phyloP scores from a whole-genome alignment of 345 rosid genomes.

The Citrus maxima region DNA sequence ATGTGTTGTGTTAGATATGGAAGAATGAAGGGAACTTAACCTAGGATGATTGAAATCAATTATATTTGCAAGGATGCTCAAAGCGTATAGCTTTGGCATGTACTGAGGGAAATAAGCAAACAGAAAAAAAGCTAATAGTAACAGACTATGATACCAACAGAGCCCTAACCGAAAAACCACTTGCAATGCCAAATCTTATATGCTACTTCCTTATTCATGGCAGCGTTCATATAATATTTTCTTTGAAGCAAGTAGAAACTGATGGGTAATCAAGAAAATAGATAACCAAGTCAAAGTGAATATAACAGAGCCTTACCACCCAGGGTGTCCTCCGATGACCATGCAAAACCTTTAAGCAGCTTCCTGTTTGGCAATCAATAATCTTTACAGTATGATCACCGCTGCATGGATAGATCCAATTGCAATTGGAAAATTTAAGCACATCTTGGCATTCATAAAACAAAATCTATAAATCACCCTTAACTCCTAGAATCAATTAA shows the following conservation, averaged over 20 bases:
- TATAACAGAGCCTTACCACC: conserved; percentile 68
- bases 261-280: no score
- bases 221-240: no score
- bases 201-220: background rate
- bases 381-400: conserved; percentile 97
- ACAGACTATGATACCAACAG: background rate
- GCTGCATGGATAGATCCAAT: conserved; percentile 35
- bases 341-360: conserved; percentile 81
- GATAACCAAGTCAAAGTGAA: conserved; percentile 19
- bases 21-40: background rate
- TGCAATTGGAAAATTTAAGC: conserved; percentile 4
- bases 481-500: background rate
- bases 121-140: no score
- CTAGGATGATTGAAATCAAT: background rate
- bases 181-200: background rate
- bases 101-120: background rate
- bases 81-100: background rate
- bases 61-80: background rate
- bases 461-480: background rate
- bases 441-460: background rate
- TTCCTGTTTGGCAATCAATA: conserved; percentile 85
- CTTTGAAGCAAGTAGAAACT: background rate
- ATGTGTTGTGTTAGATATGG: background rate
- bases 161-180: background rate
- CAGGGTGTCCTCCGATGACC: conserved; percentile 98